These are phyloP conservation scores for Daldinia childiae DNA, from an alignment of 495 filamentous ascomycete species.

Conservation along the genomic window DNA sequence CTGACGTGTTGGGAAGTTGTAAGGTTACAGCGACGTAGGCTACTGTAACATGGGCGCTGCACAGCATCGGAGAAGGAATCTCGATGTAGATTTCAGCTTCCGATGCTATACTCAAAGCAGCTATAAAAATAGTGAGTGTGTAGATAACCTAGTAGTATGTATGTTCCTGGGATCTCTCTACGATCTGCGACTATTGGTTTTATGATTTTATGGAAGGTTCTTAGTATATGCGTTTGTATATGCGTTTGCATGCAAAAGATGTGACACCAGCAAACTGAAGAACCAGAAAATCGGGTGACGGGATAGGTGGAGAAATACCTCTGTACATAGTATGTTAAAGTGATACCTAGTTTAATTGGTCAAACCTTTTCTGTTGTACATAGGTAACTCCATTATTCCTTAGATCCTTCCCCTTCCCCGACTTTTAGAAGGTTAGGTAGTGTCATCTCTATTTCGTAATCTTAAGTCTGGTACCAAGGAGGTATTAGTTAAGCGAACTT, in stretches of 20 bases:
- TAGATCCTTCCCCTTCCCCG: not conserved
- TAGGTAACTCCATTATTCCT: not conserved
- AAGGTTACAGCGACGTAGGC: slow-evolving; percentile 19
- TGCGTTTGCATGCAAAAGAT: too few relatives aligned
- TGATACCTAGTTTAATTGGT: not conserved
- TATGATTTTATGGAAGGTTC: not conserved
- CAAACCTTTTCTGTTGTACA: not conserved
- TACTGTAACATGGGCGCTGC: slow-evolving; percentile 9
- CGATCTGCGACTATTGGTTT: not conserved
- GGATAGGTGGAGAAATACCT: not conserved
- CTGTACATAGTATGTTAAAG: too few relatives aligned
- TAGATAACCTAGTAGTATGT: too few relatives aligned
- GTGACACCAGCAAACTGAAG: too few relatives aligned
- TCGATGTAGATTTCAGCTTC: slow-evolving; percentile 38
- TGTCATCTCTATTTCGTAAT: too few relatives aligned
- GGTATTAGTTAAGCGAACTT: too few relatives aligned
- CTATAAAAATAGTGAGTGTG: slow-evolving; percentile 7
- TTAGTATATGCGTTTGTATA: not conserved
- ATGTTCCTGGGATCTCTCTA: not conserved
- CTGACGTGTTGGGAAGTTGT: slow-evolving; percentile 16
- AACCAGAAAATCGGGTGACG: slow-evolving; percentile 1
- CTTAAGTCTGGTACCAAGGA: too few relatives aligned
- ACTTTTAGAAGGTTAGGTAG: too few relatives aligned
- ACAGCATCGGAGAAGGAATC: slow-evolving; percentile 25
- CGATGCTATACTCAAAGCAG: slow-evolving; percentile 34